These are phyloP conservation scores for Eucalyptus brandiana DNA, from an alignment of 345 rosid species.

Conservation along the genomic window DNA sequence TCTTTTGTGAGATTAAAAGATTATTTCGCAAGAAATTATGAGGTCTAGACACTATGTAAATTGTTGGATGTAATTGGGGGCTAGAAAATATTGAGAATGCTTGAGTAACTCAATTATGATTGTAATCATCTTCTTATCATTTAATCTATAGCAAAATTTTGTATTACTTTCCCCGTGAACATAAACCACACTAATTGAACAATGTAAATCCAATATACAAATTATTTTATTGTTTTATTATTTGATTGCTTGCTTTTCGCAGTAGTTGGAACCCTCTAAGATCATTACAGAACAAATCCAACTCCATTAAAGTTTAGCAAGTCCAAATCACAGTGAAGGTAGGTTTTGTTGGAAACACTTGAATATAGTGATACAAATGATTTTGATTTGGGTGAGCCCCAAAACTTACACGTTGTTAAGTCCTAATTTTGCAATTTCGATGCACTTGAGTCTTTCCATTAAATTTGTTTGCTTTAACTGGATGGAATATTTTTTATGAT, in stretches of 20 bases:
- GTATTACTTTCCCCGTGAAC: not conserved
- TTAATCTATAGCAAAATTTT: not conserved
- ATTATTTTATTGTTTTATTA: too few species aligned
- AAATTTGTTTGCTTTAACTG: too few species aligned
- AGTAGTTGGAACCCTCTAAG: not conserved
- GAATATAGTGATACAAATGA: not conserved
- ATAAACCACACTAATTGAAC: not conserved
- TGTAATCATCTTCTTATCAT: accelerated
- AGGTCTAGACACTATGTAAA: not conserved
- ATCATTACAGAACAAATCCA: not conserved
- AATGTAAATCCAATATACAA: not conserved
- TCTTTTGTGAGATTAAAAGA: not conserved
- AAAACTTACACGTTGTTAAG: not conserved
- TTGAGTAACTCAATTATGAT: not conserved
- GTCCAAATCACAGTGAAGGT: not conserved
- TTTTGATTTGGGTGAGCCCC: not conserved
- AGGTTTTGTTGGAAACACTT: not conserved
- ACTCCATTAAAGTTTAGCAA: not conserved
- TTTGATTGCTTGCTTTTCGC: not conserved
- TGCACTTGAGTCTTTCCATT: not conserved
- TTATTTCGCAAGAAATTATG: not conserved
- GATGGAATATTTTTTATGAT: not conserved
- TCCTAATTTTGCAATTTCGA: not conserved
- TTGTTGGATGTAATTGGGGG: not conserved
- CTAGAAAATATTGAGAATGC: not conserved